Evolutionary conservation across 2,329 filamentous ascomycete genomes (phyloP), one percentile per base, ranked within the genome.

Genomic region (Volutella citrinella): DNA sequence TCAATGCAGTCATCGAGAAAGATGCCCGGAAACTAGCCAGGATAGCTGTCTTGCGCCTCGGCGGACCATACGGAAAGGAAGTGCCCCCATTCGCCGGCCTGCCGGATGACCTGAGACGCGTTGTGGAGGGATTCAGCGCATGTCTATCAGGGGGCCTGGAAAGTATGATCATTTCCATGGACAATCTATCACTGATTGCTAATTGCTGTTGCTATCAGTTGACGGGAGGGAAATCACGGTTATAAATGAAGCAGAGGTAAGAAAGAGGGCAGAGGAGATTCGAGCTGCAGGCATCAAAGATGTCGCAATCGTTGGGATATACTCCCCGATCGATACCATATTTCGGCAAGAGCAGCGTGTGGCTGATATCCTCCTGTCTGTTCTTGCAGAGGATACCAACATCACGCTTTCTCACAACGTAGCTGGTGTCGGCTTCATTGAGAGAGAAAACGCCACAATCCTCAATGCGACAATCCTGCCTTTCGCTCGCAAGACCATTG

Each of bases 401-500:
- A 13, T 36, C 9, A 40, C 33, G 1, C 33, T 36, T 9, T 36
- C 37, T 5, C 33, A 40, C 18, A 30, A 30, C 1, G 37, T 40
- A 7, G 33, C 37, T 10, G 33, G 65, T 43, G 51, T 71, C 4
- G 71, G 60, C 28, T 74, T 78, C 34, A 56, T 79, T 10, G 77
- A 80, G 55, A 65, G 78, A 11, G 78, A 82, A 52, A 82, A 82
- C 46, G 77, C 78, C 0, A 70, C 75, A 1, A 77, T 82, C n/a
- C 57, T 82, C 10, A 82, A 82, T 43, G 76, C 77, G 0, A 69
- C 76, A 4, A 76, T 82, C 21, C 57, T 80, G 15, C 51, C 63
- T 0, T 78, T 79, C 46, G 77, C 76, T 0, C 61, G 66, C 5
- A 64, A 62, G 40, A 80, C 76, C 0, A 77, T 80, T 42, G 57